phyloP scores from a whole-genome alignment of 768 basidiomycete species.

The Macrolepiota dolichaula region DNA sequence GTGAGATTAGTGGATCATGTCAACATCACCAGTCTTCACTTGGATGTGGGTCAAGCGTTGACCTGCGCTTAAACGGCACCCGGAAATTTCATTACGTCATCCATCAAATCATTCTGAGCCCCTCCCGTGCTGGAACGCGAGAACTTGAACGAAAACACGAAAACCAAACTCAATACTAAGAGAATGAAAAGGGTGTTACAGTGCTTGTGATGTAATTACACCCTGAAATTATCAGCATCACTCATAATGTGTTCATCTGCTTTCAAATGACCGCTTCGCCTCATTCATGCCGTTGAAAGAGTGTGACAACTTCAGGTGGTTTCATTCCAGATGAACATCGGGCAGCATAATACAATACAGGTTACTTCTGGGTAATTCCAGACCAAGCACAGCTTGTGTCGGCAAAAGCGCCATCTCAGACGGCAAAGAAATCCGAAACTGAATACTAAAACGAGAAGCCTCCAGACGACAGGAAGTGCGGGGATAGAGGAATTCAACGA shows the following conservation, averaged over 20 bases:
- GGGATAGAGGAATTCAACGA: constrained; percentile 9
- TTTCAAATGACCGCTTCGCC: not conserved
- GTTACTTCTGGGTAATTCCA: not conserved
- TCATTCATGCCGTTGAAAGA: not conserved
- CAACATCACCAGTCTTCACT: not conserved
- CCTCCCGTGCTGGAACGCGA: not conserved
- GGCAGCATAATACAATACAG: not conserved
- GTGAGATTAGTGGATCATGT: not conserved
- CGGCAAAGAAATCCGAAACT: not conserved
- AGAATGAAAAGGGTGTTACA: not conserved
- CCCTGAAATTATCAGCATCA: no score
- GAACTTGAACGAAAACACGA: no score
- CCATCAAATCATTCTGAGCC: not conserved
- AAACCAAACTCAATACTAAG: no score
- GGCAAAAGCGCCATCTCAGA: not conserved
- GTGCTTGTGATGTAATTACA: no score
- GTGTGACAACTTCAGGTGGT: not conserved
- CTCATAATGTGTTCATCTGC: no score
- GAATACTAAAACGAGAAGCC: constrained; percentile 9
- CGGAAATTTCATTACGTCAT: not conserved
- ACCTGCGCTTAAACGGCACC: not conserved
- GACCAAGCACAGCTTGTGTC: constrained; percentile 1
- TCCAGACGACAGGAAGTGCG: constrained; percentile 3
- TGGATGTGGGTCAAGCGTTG: not conserved
- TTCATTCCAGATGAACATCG: constrained; percentile 9